Base-by-base conservation (phyloP, 495 filamentous ascomycete genomes). In the Aspergillus heteromorphus region DNA sequence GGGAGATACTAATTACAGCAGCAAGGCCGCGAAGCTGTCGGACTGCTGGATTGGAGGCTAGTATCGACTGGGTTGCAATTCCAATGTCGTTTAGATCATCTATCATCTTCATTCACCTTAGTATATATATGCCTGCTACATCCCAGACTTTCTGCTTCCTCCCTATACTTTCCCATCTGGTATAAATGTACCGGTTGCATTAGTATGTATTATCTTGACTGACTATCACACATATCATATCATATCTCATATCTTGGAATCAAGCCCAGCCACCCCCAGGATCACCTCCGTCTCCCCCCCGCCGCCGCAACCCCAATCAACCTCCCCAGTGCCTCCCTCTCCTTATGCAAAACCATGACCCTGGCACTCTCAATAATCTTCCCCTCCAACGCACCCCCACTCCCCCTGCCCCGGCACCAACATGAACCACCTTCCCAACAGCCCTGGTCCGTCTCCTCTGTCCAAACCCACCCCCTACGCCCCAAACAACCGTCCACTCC, bases 401-500 rank as follows among this genome's bases (percentile, higher is more conserved):
- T 20, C 56, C 53, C 58, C 65, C 54, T 20, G 40, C 40, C 54
- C 57, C 59, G 40, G 59, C 50, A 56, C 34, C 48, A 8, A 30
- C 52, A 21, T 38, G 45, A 58, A 52, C 49, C 60, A 45, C 40
- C 42, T 61, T 69, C 17, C 58, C 63, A 19, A 55, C 60, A 25
- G 60, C 58, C 51, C 73, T 58, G n/a, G 51, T 18, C 31, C 66
- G 61, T 38, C 70, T 56, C 48, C 71, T 56, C 62, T 73, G 65
- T 29, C 72, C 66, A 49, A 63, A 14, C 19, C 61, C 40, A 63
- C 43, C 31, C 65, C 72, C 64, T 56, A 57, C 54, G 21, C 79
- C 71, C 66, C 66, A 78, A 31, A 76, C 71, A 58, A 78, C 74
- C 51, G 61, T 61, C 72, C 73, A 78, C 30, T 78, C 74, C 6